These are phyloP conservation scores for Candida koratica DNA, from an alignment of 805 yeast species.

Conservation along the genomic window DNA sequence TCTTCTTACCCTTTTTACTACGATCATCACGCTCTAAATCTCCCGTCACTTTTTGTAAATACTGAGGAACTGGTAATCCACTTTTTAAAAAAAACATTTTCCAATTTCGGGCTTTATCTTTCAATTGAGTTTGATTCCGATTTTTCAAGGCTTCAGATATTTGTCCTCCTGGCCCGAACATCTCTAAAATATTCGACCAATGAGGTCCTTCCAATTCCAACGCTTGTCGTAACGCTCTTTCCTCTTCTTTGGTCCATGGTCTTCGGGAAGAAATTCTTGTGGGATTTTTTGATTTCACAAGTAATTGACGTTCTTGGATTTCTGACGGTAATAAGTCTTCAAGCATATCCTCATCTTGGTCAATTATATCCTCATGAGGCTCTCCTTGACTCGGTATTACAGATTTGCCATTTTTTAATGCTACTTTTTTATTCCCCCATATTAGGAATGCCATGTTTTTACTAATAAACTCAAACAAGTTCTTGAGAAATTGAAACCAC, in stretches of 20 bases:
- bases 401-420: neutral
- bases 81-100: conserved; percentile 79
- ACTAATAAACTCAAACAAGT: conserved; percentile 70
- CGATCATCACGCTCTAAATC: conserved; percentile 59
- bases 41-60: conserved; percentile 82
- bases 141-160: conserved; percentile 79
- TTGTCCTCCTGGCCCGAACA: conserved; percentile 93
- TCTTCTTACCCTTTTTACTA: conserved; percentile 29
- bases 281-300: conserved; percentile 29
- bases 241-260: conserved; percentile 88
- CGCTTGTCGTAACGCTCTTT: conserved; percentile 76
- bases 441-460: conserved; percentile 68
- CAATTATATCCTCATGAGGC: neutral
- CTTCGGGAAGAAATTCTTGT: conserved; percentile 42
- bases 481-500: conserved; percentile 81
- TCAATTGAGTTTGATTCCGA: conserved; percentile 85
- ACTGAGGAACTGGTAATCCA: conserved; percentile 74
- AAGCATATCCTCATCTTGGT: conserved; percentile 11
- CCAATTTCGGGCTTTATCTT: conserved; percentile 96
- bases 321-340: conserved; percentile 40
- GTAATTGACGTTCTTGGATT: conserved; percentile 41
- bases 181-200: conserved; percentile 86
- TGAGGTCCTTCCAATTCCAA: conserved; percentile 82
- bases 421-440: conserved; percentile 55
- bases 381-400: neutral